Evolutionary conservation across 2,329 filamentous ascomycete genomes (phyloP), one percentile per base, ranked within the genome.

Genomic region (Claviceps capensis): DNA sequence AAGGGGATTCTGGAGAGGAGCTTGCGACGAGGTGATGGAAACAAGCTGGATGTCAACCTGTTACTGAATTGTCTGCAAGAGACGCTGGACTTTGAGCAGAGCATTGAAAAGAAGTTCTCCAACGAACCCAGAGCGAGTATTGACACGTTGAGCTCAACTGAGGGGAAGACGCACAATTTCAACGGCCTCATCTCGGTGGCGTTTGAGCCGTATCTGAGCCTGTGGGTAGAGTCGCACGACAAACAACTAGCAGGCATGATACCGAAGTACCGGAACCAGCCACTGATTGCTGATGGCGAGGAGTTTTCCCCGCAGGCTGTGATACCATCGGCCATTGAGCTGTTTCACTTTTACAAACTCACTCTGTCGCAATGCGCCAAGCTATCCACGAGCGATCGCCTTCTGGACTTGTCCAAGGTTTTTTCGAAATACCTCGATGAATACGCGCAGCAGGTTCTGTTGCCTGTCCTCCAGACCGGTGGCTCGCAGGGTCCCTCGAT

Each of bases 211-310:
- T 98, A 97, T 66, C 77, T 98, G 57, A 95, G 88, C 64, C 72
- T 98, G 4, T 98, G 93, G 93, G 89, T 98, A 1, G 91, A 97
- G 54, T 91, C 88, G 9, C 93, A 97, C 67, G 91, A 96, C 67
- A 91, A 83, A 67, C 85, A 95, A 61, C 74, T 97, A 53, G 85
- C 88, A 5, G 69, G 75, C 7, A 81, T 97, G 69, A 87, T 98
- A 57, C 89, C 89, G 0, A 88, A 82, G 64, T 97, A 97, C 68
- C 87, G 86, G 57, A 79, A 77, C 54, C 88, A 95, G 59, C 85
- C 88, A 0, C 75, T 95, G 2, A 77, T 89, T 42, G 82, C 87
- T 3, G 72, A 78, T 0, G 93, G 96, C 58, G 93, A 98, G 60
- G 93, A 98, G 52, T 97, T 97, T 66, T 87, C 88, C 43, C 76